These are phyloP conservation scores for Abelmoschus esculentus DNA, from an alignment of 345 rosid genomes.

Conservation along the genomic window DNA sequence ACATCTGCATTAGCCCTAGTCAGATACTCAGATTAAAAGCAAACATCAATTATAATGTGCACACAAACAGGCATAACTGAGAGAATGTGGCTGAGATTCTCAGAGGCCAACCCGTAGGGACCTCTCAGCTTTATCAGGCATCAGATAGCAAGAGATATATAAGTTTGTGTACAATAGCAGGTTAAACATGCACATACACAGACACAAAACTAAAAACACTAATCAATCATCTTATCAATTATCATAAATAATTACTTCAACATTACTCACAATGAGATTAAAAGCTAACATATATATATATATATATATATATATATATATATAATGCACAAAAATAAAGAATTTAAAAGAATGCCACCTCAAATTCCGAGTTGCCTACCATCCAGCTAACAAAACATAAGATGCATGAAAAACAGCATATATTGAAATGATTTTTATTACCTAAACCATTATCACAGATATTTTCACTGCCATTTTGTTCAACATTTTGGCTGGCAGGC, in stretches of 20 bases:
- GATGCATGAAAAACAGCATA: neutral
- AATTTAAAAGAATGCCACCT: no score
- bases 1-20: neutral
- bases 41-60: neutral
- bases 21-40: neutral
- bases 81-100: neutral
- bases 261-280: neutral
- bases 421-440: constrained; percentile 19
- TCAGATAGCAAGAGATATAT: neutral
- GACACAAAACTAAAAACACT: neutral
- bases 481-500: constrained; percentile 18
- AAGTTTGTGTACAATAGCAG: neutral
- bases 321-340: no score
- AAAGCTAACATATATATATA: neutral
- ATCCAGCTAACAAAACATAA: neutral
- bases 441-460: constrained; percentile 41
- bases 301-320: neutral
- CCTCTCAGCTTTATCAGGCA: constrained; percentile 1
- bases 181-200: no score
- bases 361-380: neutral
- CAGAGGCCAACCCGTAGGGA: neutral
- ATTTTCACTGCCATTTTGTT: constrained; percentile 20
- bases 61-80: neutral
- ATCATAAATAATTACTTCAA: neutral
- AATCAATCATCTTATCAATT: neutral